Evolutionary conservation across 2,329 filamentous ascomycete species (phyloP).

Genomic region (Stemphylium beticola): DNA sequence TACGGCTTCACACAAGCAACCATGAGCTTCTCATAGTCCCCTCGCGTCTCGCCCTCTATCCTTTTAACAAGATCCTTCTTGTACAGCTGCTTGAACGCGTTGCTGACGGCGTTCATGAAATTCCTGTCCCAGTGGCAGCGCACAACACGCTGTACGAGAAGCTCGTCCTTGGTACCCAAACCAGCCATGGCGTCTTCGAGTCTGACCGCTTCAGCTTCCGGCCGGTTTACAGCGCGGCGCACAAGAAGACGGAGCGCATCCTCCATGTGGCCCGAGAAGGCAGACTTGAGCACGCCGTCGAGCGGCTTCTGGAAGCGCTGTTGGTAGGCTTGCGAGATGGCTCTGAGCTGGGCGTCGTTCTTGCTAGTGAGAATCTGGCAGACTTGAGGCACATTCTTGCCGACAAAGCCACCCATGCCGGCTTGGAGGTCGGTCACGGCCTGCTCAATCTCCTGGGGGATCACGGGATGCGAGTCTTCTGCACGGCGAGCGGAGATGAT

Average conservation of each 20-base stretch:
- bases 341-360: constrained; percentile 83
- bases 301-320: constrained; percentile 73
- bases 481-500: constrained; percentile 75
- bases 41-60: constrained; percentile 82
- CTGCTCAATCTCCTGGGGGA: constrained; percentile 73
- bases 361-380: constrained; percentile 78
- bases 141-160: constrained; percentile 79
- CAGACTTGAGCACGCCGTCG: constrained; percentile 75
- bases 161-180: constrained; percentile 81
- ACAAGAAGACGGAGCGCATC: constrained; percentile 81
- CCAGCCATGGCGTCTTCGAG: constrained; percentile 91
- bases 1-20: constrained; percentile 64
- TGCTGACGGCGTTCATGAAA: constrained; percentile 77
- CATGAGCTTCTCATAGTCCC: constrained; percentile 80
- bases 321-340: constrained; percentile 77
- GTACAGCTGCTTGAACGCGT: constrained; percentile 76
- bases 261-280: constrained; percentile 93
- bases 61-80: constrained; percentile 69
- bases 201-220: constrained; percentile 79
- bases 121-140: constrained; percentile 81
- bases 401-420: constrained; percentile 67
- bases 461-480: constrained; percentile 78
- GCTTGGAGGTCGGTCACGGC: constrained; percentile 79
- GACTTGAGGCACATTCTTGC: constrained; percentile 76
- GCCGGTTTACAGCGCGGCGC: constrained; percentile 77